A percentile compares a stretch with the other conserved stretches of the same genome.
phyloP scores from a whole-genome alignment of 305 asterid genomes.

The Salvia sclarea region DNA sequence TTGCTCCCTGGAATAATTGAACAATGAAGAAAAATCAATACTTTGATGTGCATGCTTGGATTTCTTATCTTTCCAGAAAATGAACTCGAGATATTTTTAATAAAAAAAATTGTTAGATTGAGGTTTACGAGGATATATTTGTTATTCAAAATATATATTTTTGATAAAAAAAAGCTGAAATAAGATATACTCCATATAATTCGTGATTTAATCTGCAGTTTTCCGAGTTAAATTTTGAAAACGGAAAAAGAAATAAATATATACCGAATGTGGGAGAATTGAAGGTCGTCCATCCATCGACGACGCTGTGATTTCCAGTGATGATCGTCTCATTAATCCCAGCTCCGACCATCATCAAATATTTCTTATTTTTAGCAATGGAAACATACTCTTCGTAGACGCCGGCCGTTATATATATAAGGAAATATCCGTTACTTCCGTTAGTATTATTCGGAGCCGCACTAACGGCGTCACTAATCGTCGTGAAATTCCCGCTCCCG shows the following conservation, averaged over 20 bases:
- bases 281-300: conserved; percentile 82
- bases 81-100: no score
- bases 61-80: no score
- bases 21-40: no score
- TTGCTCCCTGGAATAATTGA: no score
- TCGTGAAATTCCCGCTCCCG: conserved; percentile 54
- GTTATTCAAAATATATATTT: no score
- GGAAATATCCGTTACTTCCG: conserved; percentile 53
- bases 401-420: conserved; percentile 60
- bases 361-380: conserved; percentile 56
- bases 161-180: no score
- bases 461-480: conserved; percentile 59
- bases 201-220: no score
- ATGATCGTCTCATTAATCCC: conserved; percentile 70
- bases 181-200: no score
- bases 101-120: no score
- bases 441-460: conserved; percentile 59
- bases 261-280: conserved; percentile 65
- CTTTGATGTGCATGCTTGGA: no score
- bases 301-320: conserved; percentile 61
- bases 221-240: no score
- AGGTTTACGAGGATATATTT: no score
- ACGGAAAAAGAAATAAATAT: not conserved
- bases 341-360: conserved; percentile 73
- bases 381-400: conserved; percentile 65